Evolutionary conservation across 1,139 yeast genomes (phyloP).

Genomic region (Geotrichum carabidarum): DNA sequence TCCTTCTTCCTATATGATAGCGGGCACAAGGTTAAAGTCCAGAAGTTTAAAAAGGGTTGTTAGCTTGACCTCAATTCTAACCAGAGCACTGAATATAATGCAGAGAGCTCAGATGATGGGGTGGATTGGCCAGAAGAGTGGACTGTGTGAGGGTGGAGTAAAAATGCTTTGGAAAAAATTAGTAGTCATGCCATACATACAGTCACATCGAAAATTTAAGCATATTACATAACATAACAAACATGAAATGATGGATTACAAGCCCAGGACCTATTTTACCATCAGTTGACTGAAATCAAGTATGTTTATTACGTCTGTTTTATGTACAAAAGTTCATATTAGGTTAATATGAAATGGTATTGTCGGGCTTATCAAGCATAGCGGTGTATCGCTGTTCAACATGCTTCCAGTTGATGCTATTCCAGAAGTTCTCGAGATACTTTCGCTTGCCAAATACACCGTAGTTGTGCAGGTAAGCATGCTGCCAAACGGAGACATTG

Average conservation of each 20-base stretch:
- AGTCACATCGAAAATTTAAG: too few relatives aligned
- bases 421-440: slow-evolving; percentile 71
- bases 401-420: slow-evolving; percentile 82
- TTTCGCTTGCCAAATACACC: slow-evolving; percentile 75
- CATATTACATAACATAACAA: too few relatives aligned
- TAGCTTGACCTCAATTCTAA: too few relatives aligned
- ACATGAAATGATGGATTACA: neutral
- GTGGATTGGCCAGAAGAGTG: neutral
- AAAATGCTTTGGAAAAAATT: too few relatives aligned
- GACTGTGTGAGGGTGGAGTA: too few relatives aligned
- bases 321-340: slow-evolving; percentile 1
- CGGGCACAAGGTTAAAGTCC: too few relatives aligned
- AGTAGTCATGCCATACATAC: too few relatives aligned
- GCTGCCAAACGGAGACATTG: slow-evolving; percentile 80
- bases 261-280: neutral
- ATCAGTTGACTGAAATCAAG: neutral
- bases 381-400: slow-evolving; percentile 36
- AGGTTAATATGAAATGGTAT: slow-evolving; percentile 2
- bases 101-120: too few relatives aligned
- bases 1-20: too few relatives aligned
- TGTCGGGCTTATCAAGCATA: slow-evolving; percentile 5
- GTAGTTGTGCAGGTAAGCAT: slow-evolving; percentile 75
- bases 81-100: too few relatives aligned
- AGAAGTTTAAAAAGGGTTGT: too few relatives aligned
- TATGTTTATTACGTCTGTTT: neutral